Percentiles rank a stretch among this genome's conserved stretches.
Conservation (phyloP, 371 early-diverging fungal species). For the Lichtheimia corymbifera region DNA sequence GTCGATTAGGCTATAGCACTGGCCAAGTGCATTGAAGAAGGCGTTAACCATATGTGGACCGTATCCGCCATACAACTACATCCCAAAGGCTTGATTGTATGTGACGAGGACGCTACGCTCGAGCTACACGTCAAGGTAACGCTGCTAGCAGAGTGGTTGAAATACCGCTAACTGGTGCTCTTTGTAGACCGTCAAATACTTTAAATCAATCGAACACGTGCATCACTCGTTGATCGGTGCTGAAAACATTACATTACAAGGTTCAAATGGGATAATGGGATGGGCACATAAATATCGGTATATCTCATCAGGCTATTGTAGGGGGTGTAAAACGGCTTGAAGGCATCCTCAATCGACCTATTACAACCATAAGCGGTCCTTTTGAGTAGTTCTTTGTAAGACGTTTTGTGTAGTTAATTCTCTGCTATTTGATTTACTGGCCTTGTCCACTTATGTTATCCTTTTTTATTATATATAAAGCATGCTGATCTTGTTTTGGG, state of each 20-base stretch:
- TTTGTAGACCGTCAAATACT: constrained; percentile 78
- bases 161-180: background rate
- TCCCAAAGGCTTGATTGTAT: constrained; percentile 78
- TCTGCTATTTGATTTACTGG: too few relatives aligned
- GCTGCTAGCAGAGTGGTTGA: background rate
- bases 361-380: constrained; percentile 24
- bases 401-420: too few relatives aligned
- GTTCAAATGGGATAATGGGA: constrained; percentile 20
- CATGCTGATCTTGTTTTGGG: too few relatives aligned
- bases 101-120: constrained; percentile 83
- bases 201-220: constrained; percentile 88
- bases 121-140: constrained; percentile 77
- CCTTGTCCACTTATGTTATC: too few relatives aligned
- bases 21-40: constrained; percentile 80
- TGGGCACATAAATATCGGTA: background rate
- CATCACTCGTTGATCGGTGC: constrained; percentile 80
- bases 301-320: background rate
- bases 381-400: constrained; percentile 12
- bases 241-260: constrained; percentile 81
- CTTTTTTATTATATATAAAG: too few relatives aligned
- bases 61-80: constrained; percentile 84
- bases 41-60: constrained; percentile 87
- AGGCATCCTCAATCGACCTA: constrained; percentile 13
- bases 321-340: constrained; percentile 21
- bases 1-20: constrained; percentile 49